Evolutionary conservation across 805 yeast species (phyloP).

Genomic region (Suhomyces sp.): DNA sequence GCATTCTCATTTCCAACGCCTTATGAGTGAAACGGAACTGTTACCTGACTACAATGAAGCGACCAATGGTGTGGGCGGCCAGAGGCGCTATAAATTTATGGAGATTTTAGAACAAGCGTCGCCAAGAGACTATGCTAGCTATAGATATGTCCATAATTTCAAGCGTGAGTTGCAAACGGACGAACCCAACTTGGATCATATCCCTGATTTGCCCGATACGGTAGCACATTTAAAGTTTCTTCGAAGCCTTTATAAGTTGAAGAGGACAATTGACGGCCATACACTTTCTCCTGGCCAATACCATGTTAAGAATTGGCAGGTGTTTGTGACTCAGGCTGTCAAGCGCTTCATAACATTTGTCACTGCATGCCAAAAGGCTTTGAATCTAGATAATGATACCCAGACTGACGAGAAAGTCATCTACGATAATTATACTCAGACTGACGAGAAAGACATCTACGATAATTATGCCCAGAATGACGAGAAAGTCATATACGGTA

Average conservation of each 20-base stretch:
- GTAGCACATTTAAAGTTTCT: constrained; percentile 22
- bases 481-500: too few relatives aligned
- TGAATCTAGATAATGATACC: not conserved
- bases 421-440: constrained; percentile 1
- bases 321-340: constrained; percentile 20
- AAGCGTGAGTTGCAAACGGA: not conserved
- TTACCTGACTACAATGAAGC: not conserved
- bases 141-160: not conserved
- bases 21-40: not conserved
- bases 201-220: constrained; percentile 12
- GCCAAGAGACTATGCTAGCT: not conserved
- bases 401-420: constrained; percentile 2
- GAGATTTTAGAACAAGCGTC: not conserved
- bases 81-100: not conserved
- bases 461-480: too few relatives aligned
- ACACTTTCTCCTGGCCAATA: not conserved
- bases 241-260: constrained; percentile 18
- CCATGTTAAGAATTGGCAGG: constrained; percentile 18
- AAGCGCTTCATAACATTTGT: constrained; percentile 20
- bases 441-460: too few relatives aligned
- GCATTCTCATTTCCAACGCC: not conserved
- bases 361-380: constrained; percentile 10
- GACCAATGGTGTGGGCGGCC: not conserved
- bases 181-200: not conserved
- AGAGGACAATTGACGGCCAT: constrained; percentile 9